Evolutionary conservation across 2,329 filamentous ascomycete genomes (phyloP), one percentile per base, ranked within the genome.

Genomic region (Truncatella angustata): DNA sequence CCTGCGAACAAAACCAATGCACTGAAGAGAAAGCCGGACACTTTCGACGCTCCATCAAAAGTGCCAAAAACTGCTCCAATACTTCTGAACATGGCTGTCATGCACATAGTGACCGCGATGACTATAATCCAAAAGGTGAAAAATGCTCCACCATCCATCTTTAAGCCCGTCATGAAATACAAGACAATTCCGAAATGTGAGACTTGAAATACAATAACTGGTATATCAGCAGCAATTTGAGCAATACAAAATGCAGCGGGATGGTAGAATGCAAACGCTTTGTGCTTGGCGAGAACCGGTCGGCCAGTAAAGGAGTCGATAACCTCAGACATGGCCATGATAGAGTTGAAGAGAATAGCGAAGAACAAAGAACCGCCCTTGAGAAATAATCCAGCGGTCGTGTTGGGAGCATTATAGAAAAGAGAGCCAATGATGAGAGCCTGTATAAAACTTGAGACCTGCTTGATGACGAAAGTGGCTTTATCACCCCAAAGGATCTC

Each of bases 281-380:
- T 87, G 65, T 88, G 85, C 64, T 88, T 88, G 45, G 86, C 66
- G 39, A 88, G 66, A 45, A 88, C 86, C 0, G 84, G 84, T 39
- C 84, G 78, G 26, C 76, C 79, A 37, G 75, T 67, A 56, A 88
- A 88, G 0, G 82, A 76, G 2, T 81, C 67, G 0, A 83, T 81
- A 30, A 84, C 70, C 59, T 86, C 81, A 6, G 79, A 77, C 49
- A 85, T 62, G 3, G 83, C 80, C 21, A 85, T 72, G 10, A 86
- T 69, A 12, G 82, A 73, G 57, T 85, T 85, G 70, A 84, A 85
- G 1, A 86, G 70, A 1, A 86, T 68, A 52, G 82, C 75, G 58
- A 81, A 81, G 64, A 86, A 86, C 56, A 86, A 71, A 1, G 80
- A 76, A 64, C 80, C 81, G 36, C 82, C 82, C 45, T 80, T 70